Evolutionary conservation across 805 yeast genomes (phyloP), one percentile per base, ranked within the genome.

Genomic region (Candida stauntonica): DNA sequence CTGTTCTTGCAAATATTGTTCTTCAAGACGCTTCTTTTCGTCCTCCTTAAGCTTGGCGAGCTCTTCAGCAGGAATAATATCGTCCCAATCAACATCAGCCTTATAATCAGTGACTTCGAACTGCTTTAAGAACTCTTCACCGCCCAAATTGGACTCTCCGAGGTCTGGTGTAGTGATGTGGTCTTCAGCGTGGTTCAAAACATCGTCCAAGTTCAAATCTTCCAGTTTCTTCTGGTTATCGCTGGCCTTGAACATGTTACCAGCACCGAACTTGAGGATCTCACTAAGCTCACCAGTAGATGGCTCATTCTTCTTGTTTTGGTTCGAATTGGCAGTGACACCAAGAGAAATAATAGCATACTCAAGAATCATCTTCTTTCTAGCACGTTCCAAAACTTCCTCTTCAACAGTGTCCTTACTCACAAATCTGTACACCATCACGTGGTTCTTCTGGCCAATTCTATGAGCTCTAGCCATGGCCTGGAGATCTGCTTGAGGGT

Each of bases 401-500:
- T 93, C 99, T 62, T 93, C 99, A 12, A 93, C 96, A 0, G 99
- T 93, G 55, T 93, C 99, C 55, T 93, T 93, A 42, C 96, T 83
- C n/a, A 93, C 98, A 66, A 93, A 86, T 58, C 99, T 72, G 60
- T 93, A 93, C 14, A 93, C 98, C 79, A 87, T 86, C 26, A 93
- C 99, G 63, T 93, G 99, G 54, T 86, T 88, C 63, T 89, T 93
- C 62, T 93, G 99, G n/a, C 99, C 99, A 59, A 93, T 93, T 70
- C 99, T 81, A 66, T 93, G 99, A 3, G 99, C 99, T 64, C 99
- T 79, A 0, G 99, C 99, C 99, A 93, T 93, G 1, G 99, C 99
- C 64, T 93, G 99, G 54, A 93, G 70, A 72, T 93, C 99, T 0
- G 99, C 99, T 62, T 93, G 99, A 0, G 99, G 99, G 58, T 93